phyloP scores from a whole-genome alignment of 495 filamentous ascomycete genomes.

The Penicillium cataractarum region DNA sequence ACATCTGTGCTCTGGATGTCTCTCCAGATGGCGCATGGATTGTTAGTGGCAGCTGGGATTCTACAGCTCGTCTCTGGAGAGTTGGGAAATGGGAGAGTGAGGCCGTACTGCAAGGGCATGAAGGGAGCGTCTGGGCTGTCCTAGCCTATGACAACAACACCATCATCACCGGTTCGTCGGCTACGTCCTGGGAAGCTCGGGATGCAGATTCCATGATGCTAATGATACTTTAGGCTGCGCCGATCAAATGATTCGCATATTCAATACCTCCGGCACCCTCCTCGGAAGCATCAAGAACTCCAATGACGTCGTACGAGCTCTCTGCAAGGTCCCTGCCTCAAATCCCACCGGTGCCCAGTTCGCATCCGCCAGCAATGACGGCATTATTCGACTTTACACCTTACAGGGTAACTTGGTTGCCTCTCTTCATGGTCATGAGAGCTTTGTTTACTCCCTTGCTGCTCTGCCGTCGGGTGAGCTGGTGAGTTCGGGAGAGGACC shows the following conservation, averaged over 20 bases:
- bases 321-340: slow-evolving; percentile 77
- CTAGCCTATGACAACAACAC: slow-evolving; percentile 78
- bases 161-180: slow-evolving; percentile 71
- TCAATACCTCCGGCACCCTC: slow-evolving; percentile 65
- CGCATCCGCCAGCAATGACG: slow-evolving; percentile 88
- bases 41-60: slow-evolving; percentile 96
- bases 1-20: slow-evolving; percentile 85
- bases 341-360: slow-evolving; percentile 84
- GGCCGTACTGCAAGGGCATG: slow-evolving; percentile 72
- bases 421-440: slow-evolving; percentile 85
- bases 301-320: slow-evolving; percentile 78
- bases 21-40: slow-evolving; percentile 69
- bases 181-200: not conserved
- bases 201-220: slow-evolving; percentile 6
- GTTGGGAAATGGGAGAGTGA: slow-evolving; percentile 76
- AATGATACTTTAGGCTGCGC: slow-evolving; percentile 62
- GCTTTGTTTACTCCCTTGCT: slow-evolving; percentile 90
- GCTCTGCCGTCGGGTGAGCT: slow-evolving; percentile 80
- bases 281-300: slow-evolving; percentile 70
- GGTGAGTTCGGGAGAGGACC: slow-evolving; percentile 90
- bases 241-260: slow-evolving; percentile 86
- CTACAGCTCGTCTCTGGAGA: slow-evolving; percentile 76
- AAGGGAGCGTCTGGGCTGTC: slow-evolving; percentile 87
- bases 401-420: slow-evolving; percentile 71
- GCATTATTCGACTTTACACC: slow-evolving; percentile 82